These are phyloP conservation scores for Lachnellula occidentalis DNA, from an alignment of 2,329 filamentous ascomycete species.

Conservation along the genomic window DNA sequence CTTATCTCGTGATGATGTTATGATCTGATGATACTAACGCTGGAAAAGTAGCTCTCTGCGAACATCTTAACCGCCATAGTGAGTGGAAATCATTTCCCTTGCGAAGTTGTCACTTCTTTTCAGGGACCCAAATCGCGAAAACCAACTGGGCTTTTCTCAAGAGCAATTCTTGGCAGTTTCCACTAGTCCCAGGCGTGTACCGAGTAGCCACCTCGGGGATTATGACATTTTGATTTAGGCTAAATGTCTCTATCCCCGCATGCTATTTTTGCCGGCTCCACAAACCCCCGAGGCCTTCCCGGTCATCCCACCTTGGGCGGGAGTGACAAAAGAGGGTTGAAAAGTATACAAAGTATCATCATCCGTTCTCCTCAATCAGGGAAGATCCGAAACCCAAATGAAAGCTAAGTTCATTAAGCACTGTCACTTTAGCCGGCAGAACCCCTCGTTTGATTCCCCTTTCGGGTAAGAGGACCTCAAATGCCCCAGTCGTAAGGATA, in stretches of 20 bases:
- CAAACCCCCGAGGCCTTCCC: background rate
- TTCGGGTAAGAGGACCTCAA: background rate
- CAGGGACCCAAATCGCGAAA: background rate
- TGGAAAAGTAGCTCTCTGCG: background rate
- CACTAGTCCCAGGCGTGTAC: background rate
- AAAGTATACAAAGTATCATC: too few species aligned
- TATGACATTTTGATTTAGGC: conserved; percentile 17
- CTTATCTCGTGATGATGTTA: background rate
- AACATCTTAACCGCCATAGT: conserved; percentile 5
- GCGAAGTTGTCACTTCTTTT: background rate
- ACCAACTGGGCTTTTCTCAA: background rate
- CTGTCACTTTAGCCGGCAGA: conserved; percentile 8
- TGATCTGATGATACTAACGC: background rate
- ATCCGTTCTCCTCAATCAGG: background rate
- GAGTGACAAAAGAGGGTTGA: too few species aligned
- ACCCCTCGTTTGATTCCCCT: background rate
- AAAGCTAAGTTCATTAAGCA: background rate
- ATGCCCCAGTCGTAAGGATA: conserved; percentile 2
- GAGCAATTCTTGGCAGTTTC: background rate
- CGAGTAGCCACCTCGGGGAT: conserved; percentile 4
- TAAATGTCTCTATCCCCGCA: conserved; percentile 23
- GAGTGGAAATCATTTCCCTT: conserved; percentile 9
- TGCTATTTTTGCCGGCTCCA: conserved; percentile 19
- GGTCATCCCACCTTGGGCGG: background rate
- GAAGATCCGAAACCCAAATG: background rate